Conservation (phyloP, 139 green algal genomes). For the Micromonas commoda region DNA sequence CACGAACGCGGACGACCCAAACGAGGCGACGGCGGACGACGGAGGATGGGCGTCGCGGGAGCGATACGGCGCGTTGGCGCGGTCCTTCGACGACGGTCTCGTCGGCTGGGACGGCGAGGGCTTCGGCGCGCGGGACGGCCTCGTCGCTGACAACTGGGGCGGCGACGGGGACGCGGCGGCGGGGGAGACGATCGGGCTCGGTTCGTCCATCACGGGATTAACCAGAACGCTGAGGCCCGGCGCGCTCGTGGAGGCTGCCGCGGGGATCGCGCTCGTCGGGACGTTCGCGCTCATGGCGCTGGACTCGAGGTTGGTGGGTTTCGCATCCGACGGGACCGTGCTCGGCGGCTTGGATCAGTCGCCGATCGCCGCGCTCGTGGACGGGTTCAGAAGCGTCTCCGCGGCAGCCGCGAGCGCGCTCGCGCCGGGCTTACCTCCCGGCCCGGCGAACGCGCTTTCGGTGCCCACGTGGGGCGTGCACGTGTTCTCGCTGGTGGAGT, state of each 20-base stretch:
- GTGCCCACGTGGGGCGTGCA: conserved; percentile 92
- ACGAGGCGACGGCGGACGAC: no score
- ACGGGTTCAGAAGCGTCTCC: not conserved
- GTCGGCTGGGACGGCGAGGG: not conserved
- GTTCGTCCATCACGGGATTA: not conserved
- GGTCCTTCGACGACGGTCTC: no score
- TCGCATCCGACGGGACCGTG: not conserved
- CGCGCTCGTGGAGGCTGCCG: conserved; percentile 1
- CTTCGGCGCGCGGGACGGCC: not conserved
- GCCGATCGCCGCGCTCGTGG: not conserved
- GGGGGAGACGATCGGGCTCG: not conserved
- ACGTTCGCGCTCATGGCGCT: conserved; percentile 8
- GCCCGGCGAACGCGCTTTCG: conserved; percentile 76
- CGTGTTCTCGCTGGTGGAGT: conserved; percentile 64
- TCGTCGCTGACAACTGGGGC: not conserved
- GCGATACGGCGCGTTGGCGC: no score
- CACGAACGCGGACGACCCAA: not conserved
- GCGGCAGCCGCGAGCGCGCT: not conserved
- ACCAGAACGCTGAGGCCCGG: not conserved
- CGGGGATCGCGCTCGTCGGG: not conserved
- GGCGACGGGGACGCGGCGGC: not conserved
- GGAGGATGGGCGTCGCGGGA: no score
- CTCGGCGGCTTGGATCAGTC: no score
- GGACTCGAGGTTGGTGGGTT: not conserved
- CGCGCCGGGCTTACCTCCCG: not conserved